Percentiles rank a stretch among this genome's conserved stretches.
Evolutionary conservation across 345 rosid genomes (phyloP).

Genomic region (Dipteronia sinensis): DNA sequence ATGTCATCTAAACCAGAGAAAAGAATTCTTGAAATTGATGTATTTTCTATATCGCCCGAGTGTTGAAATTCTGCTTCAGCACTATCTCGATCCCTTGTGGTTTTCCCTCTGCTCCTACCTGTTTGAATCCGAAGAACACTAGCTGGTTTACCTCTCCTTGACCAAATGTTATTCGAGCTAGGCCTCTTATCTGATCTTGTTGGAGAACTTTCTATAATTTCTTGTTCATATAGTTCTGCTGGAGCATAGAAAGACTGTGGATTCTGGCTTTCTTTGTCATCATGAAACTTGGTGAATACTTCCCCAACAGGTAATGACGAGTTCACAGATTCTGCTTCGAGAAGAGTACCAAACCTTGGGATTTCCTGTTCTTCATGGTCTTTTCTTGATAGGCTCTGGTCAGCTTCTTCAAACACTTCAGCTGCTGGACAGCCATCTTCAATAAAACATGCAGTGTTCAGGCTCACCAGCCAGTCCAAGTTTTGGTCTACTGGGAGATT

Average conservation of each 20-base stretch:
- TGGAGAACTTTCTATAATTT: constrained; percentile 37
- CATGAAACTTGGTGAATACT: constrained; percentile 23
- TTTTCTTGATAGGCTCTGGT: constrained; percentile 17
- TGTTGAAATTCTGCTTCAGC: constrained; percentile 34
- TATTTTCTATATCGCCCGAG: constrained; percentile 32
- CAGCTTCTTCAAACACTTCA: constrained; percentile 18
- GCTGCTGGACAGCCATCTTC: neutral
- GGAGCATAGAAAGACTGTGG: constrained; percentile 33
- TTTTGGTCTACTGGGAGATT: constrained; percentile 18
- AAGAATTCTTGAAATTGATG: constrained; percentile 29
- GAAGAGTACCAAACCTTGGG: constrained; percentile 18
- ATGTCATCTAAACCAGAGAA: constrained; percentile 35
- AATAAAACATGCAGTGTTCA: constrained; percentile 4
- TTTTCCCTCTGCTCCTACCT: constrained; percentile 43
- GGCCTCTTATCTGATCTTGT: constrained; percentile 34
- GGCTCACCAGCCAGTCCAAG: constrained; percentile 8
- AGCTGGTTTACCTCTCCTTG: constrained; percentile 75
- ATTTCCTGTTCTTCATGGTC: constrained; percentile 21
- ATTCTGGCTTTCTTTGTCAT: constrained; percentile 39
- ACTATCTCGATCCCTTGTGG: constrained; percentile 23
- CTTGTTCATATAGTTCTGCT: constrained; percentile 31
- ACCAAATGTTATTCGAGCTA: constrained; percentile 55
- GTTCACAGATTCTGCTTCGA: constrained; percentile 38
- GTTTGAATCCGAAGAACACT: constrained; percentile 61
- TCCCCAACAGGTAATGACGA: constrained; percentile 33